Evolutionary conservation across 805 yeast species (phyloP).

Genomic region (Starmerella apicola): DNA sequence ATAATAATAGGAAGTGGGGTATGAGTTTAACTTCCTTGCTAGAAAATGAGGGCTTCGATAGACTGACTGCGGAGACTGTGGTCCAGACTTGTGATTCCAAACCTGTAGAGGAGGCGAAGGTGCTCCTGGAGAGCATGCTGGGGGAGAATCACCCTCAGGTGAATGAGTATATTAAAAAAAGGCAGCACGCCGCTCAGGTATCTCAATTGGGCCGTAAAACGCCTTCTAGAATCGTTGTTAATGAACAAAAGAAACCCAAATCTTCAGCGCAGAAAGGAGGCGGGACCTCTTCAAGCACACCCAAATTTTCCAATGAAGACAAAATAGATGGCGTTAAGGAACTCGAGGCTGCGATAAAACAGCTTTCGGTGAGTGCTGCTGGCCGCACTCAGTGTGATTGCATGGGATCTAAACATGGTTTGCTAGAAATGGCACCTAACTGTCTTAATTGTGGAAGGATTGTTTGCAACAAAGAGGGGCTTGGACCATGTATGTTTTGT

Average conservation of each 20-base stretch:
- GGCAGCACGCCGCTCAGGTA: slow-evolving; percentile 2
- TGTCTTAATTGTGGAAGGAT: slow-evolving; percentile 91
- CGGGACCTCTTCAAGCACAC: background rate
- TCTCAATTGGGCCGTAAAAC: background rate
- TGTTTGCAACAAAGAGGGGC: slow-evolving; percentile 79
- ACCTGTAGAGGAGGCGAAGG: slow-evolving; percentile 16
- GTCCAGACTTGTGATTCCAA: slow-evolving; percentile 13
- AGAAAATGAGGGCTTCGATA: slow-evolving; percentile 18
- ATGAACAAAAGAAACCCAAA: background rate
- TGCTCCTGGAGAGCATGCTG: slow-evolving; percentile 15
- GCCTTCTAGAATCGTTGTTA: background rate
- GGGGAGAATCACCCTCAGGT: slow-evolving; percentile 11
- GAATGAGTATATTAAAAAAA: slow-evolving; percentile 10
- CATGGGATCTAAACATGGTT: slow-evolving; percentile 77
- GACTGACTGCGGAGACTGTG: slow-evolving; percentile 20
- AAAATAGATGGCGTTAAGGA: slow-evolving; percentile 49
- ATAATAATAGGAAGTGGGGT: too few species aligned
- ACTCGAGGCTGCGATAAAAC: slow-evolving; percentile 48
- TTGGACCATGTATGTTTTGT: slow-evolving; percentile 82
- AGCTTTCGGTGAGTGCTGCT: slow-evolving; percentile 34
- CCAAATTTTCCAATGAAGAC: slow-evolving; percentile 20
- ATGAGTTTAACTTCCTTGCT: slow-evolving; percentile 12
- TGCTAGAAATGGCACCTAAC: slow-evolving; percentile 83
- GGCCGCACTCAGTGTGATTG: slow-evolving; percentile 52
- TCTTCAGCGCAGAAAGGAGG: background rate